Evolutionary conservation across 768 basidiomycete genomes (phyloP), one percentile per base, ranked within the genome.

Genomic region (Lactarius hengduanensis): DNA sequence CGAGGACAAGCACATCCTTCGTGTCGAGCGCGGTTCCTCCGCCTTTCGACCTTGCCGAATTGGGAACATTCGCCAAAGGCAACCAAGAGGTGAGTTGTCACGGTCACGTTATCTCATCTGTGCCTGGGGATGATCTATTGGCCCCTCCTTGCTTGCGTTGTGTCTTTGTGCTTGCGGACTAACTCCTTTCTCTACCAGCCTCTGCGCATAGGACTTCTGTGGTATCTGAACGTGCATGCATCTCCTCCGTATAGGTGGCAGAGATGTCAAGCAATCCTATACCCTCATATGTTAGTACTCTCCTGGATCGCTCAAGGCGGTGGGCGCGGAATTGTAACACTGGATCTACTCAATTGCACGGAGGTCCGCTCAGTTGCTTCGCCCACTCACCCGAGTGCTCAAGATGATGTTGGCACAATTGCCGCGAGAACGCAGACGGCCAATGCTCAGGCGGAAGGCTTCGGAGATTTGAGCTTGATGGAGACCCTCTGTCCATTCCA

Each of bases 211-310:
- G 95, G 95, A 16, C 79, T 87, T 16, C 77, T 97, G 0, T 96
- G 92, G 89, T 97, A 94, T 73, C 84, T 97, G 62, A 96, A 97
- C 64, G 95, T 96, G 0, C 95, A 97, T 72, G 88, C 90, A 0
- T 74, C 84, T 4, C 86, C 89, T 26, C 90, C 91, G 0, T 94
- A 88, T 75, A 78, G 82, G 66, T 93, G 90, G 91, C 85, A 88
- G 77, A 83, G 92, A 68, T 94, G 86, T 72, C 91, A 91, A 73
- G 93, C 88, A 0, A 80, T 92, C 56, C 80, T 91, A 1, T 96
- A 91, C 72, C 92, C 86, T n/a, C 85, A 91, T 69, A 88, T 91
- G 78, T 81, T 97, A 2, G 78, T 95, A 2, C 81, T 97, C 3
- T 92, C 91, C 11, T 97, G 95, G 95, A 81, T 92, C 63, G 89